phyloP scores from a whole-genome alignment of 495 filamentous ascomycete species.

The Tetracladium setigerum region DNA sequence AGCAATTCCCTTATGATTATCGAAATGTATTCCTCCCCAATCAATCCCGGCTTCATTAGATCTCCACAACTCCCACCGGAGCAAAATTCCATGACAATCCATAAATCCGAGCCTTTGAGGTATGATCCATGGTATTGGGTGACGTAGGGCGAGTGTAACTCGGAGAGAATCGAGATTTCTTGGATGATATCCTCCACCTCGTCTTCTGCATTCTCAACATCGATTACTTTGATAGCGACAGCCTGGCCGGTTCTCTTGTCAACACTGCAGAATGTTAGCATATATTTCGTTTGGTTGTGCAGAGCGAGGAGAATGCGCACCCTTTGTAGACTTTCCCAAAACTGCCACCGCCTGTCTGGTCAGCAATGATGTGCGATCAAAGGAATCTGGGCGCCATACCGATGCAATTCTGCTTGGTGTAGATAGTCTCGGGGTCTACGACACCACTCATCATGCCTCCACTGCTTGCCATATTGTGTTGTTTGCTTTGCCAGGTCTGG shows the following conservation, averaged over 20 bases:
- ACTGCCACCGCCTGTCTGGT: constrained; percentile 62
- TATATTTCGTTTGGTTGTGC: not conserved
- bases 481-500: not conserved
- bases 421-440: constrained; percentile 77
- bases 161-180: constrained; percentile 93
- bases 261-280: constrained; percentile 48
- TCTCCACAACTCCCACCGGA: constrained; percentile 89
- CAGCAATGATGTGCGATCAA: constrained; percentile 6
- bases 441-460: constrained; percentile 19
- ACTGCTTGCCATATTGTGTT: constrained; percentile 18
- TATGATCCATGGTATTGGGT: constrained; percentile 97
- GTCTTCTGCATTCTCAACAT: constrained; percentile 96
- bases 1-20: constrained; percentile 90
- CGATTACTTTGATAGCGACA: constrained; percentile 93
- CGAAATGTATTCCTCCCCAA: constrained; percentile 87
- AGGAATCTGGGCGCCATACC: constrained; percentile 42
- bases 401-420: constrained; percentile 91
- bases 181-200: constrained; percentile 99
- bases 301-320: constrained; percentile 35
- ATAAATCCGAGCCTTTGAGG: constrained; percentile 88
- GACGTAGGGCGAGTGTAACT: constrained; percentile 87
- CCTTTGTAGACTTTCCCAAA: constrained; percentile 96
- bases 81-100: constrained; percentile 97
- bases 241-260: constrained; percentile 78
- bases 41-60: constrained; percentile 84